Conservation (phyloP, 495 filamentous ascomycete species). For the Penicillium subrubescens region DNA sequence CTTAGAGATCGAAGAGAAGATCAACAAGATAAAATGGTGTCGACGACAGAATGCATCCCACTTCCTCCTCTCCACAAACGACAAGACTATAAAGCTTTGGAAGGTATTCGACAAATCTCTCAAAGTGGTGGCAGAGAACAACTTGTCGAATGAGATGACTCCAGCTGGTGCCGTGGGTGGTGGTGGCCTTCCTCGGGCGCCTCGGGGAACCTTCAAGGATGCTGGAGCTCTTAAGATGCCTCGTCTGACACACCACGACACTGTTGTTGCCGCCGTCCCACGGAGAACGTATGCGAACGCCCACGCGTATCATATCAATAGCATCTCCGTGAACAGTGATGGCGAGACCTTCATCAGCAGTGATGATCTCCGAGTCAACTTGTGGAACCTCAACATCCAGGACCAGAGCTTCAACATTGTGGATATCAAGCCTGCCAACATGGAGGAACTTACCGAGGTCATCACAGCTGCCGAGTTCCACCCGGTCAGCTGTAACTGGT, state of each 20-base stretch:
- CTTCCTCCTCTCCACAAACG: slow-evolving; percentile 97
- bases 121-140: slow-evolving; percentile 98
- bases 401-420: slow-evolving; percentile 99
- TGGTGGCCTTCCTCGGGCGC: slow-evolving; percentile 71
- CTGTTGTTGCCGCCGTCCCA: slow-evolving; percentile 94
- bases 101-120: slow-evolving; percentile 99
- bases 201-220: slow-evolving; percentile 74
- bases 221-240: slow-evolving; percentile 87
- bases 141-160: slow-evolving; percentile 91
- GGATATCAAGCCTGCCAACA: slow-evolving; percentile 98
- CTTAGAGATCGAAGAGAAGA: slow-evolving; percentile 99
- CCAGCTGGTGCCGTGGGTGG: slow-evolving; percentile 72
- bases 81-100: slow-evolving; percentile 99
- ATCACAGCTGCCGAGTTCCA: slow-evolving; percentile 99
- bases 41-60: slow-evolving; percentile 96
- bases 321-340: slow-evolving; percentile 99
- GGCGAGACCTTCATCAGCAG: slow-evolving; percentile 99
- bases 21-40: slow-evolving; percentile 99
- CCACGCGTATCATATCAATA: slow-evolving; percentile 99
- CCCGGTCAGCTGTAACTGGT: slow-evolving; percentile 97
- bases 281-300: slow-evolving; percentile 96
- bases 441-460: slow-evolving; percentile 98
- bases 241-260: slow-evolving; percentile 95
- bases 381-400: slow-evolving; percentile 99
- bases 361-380: slow-evolving; percentile 94